These are phyloP conservation scores for Neovahlkampfia damariscottae DNA, from an alignment of 78 protist genomes.

Conservation along the genomic window DNA sequence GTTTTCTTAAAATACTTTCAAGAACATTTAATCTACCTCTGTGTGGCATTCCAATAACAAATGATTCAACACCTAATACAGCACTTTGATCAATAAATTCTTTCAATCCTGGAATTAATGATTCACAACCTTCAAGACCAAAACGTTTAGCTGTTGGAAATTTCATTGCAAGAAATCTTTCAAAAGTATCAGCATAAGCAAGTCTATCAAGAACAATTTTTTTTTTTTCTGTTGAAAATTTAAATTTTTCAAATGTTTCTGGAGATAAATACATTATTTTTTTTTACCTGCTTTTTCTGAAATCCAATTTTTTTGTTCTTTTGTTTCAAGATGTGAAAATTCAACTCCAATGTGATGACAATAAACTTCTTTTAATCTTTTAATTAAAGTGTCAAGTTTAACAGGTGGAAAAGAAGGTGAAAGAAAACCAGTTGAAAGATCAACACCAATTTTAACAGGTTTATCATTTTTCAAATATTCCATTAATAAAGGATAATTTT, in stretches of 20 bases:
- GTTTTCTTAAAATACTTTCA: conserved; percentile 78
- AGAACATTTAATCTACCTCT: conserved; percentile 87
- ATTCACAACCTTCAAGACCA: conserved; percentile 89
- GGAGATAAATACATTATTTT: too few species aligned
- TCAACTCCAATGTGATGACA: conserved; percentile 35
- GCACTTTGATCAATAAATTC: conserved; percentile 60
- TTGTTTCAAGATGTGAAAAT: conserved; percentile 30
- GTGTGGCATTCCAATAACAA: conserved; percentile 95
- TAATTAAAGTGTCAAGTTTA: conserved; percentile 23
- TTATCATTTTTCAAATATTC: conserved; percentile 3
- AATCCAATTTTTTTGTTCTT: background rate
- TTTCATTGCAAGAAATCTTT: conserved; percentile 32
- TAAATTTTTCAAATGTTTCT: too few species aligned
- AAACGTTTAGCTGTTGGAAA: conserved; percentile 65
- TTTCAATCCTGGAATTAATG: conserved; percentile 69
- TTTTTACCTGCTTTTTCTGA: background rate
- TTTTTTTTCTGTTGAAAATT: background rate
- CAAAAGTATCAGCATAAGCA: conserved; percentile 2
- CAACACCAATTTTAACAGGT: background rate
- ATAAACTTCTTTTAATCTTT: conserved; percentile 16
- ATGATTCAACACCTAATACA: conserved; percentile 51
- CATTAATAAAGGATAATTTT: conserved; percentile 10
- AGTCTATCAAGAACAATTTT: background rate
- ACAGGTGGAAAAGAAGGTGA: background rate
- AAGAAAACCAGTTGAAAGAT: background rate